Conservation (phyloP, 2,329 filamentous ascomycete genomes). For the Penicillium sp. region DNA sequence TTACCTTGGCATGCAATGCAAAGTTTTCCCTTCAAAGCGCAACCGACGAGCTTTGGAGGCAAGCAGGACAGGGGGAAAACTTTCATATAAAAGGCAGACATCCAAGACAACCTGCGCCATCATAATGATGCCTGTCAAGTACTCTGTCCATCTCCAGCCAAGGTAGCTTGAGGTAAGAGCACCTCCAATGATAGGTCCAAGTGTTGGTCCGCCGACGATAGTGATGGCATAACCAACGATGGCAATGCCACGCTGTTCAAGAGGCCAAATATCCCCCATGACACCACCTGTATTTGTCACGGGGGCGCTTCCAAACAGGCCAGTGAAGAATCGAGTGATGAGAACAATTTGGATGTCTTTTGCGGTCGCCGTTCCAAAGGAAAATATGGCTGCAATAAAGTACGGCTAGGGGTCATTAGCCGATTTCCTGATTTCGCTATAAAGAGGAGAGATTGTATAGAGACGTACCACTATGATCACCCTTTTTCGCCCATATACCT, state of each 20-base stretch:
- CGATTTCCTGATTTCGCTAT: not conserved
- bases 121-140: constrained; percentile 62
- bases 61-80: constrained; percentile 63
- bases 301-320: constrained; percentile 63
- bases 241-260: constrained; percentile 63
- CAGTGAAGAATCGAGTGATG: constrained; percentile 65
- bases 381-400: constrained; percentile 58
- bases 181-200: constrained; percentile 53
- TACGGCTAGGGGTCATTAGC: constrained; percentile 50
- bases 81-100: constrained; percentile 63
- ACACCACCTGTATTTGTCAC: constrained; percentile 70
- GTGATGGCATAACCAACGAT: constrained; percentile 66
- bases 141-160: constrained; percentile 47
- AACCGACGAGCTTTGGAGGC: constrained; percentile 62
- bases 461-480: constrained; percentile 52
- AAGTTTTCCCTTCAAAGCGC: constrained; percentile 51
- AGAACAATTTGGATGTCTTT: constrained; percentile 67
- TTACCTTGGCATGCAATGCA: constrained; percentile 17
- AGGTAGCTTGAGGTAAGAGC: constrained; percentile 48
- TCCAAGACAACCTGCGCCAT: constrained; percentile 56
- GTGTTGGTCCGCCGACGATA: constrained; percentile 47
- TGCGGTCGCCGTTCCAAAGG: constrained; percentile 63
- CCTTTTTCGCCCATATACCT: constrained; percentile 54
- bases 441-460: not conserved
- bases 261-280: constrained; percentile 64